Conservation (phyloP, 345 rosid species). For the Brassica nigra region DNA sequence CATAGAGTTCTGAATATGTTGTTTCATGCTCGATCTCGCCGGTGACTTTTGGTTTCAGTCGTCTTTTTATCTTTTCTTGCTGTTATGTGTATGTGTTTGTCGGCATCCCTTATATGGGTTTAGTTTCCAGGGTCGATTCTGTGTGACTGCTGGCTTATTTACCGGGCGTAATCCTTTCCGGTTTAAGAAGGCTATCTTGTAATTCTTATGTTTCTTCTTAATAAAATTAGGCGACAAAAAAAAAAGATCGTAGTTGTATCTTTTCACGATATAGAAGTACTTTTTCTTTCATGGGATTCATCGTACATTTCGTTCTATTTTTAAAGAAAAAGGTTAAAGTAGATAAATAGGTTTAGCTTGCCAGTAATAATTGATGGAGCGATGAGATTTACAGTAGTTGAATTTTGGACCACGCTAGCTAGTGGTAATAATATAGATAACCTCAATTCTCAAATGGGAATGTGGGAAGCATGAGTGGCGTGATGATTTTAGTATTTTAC, state of each 20-base stretch:
- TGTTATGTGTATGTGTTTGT: too few species aligned
- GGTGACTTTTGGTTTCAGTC: too few species aligned
- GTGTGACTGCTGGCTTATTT: too few species aligned
- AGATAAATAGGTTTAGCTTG: constrained; percentile 36
- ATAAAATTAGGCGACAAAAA: too few species aligned
- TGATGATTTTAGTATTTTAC: constrained; percentile 41
- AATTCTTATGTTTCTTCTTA: too few species aligned
- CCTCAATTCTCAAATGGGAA: constrained; percentile 26
- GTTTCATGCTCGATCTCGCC: too few species aligned
- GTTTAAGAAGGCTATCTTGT: too few species aligned
- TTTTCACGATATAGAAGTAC: neutral
- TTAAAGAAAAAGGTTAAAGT: neutral
- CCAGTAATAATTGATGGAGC: constrained; percentile 35
- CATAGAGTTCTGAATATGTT: too few species aligned
- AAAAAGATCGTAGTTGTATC: neutral
- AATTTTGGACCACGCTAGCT: constrained; percentile 42
- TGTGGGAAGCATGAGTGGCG: constrained; percentile 44
- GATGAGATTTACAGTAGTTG: constrained; percentile 29
- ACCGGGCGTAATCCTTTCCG: too few species aligned
- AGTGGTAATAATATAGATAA: constrained; percentile 23
- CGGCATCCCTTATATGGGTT: too few species aligned
- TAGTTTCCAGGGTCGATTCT: too few species aligned
- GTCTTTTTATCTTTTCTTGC: too few species aligned
- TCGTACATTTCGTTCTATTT: constrained; percentile 4
- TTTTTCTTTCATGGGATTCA: constrained; percentile 5